Percentiles rank a stretch among this genome's conserved stretches.
phyloP scores from a whole-genome alignment of 1,284 basidiomycete species.

The Moesziomyces parantarcticus region DNA sequence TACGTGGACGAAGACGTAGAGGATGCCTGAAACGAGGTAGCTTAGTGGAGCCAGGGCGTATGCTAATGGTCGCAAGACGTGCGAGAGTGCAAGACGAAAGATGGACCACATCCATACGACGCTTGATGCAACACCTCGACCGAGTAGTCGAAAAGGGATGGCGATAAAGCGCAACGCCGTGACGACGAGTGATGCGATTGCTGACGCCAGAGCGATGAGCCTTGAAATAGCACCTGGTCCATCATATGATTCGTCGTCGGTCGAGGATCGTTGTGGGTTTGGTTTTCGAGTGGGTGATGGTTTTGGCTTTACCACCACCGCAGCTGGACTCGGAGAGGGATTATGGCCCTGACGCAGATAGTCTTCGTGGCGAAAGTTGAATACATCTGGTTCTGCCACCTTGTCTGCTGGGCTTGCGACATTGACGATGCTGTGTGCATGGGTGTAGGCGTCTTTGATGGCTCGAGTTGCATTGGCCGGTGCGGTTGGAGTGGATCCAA shows the following conservation, averaged over 20 bases:
- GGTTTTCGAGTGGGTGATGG: no score
- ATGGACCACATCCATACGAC: background rate
- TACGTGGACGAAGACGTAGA: conserved; percentile 26
- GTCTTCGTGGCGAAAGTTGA: conserved; percentile 39
- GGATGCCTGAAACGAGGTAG: conserved; percentile 32
- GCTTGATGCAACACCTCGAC: background rate
- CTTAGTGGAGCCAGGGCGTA: conserved; percentile 26
- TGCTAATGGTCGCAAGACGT: conserved; percentile 19
- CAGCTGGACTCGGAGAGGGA: no score
- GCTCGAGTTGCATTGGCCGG: background rate
- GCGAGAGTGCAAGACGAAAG: conserved; percentile 13
- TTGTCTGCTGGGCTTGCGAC: background rate
- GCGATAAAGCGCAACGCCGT: background rate
- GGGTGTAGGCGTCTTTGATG: background rate
- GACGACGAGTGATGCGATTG: background rate
- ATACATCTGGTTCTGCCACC: conserved; percentile 20
- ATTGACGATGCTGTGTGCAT: background rate
- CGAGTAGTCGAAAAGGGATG: conserved; percentile 6
- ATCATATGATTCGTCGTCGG: background rate
- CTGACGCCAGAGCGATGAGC: background rate
- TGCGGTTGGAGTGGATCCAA: background rate
- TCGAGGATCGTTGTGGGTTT: no score
- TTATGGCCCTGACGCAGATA: conserved; percentile 9
- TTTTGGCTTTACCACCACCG: no score
- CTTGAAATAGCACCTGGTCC: background rate